Evolutionary conservation across 164 flowering plant genomes (phyloP).

Genomic region (Stephania japonica): DNA sequence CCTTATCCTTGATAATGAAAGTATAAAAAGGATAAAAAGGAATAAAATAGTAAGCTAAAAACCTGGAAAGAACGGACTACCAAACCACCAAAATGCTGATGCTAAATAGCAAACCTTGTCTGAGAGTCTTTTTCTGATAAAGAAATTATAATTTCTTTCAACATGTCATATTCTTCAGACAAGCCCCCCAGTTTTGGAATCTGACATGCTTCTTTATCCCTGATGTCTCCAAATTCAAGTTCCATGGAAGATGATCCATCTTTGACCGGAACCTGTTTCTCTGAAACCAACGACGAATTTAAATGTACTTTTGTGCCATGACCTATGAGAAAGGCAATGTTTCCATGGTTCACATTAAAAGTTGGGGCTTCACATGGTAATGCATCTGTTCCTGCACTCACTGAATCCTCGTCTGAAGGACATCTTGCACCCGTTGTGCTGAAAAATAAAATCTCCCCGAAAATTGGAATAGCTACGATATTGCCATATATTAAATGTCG

Average conservation of each 20-base stretch:
- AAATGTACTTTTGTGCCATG: conserved; percentile 47
- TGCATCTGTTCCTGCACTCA: conserved; percentile 1
- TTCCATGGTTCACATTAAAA: conserved; percentile 15
- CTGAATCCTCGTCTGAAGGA: conserved; percentile 15
- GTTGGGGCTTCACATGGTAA: conserved; percentile 11
- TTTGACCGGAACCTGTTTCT: conserved; percentile 16
- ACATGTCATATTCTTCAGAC: conserved; percentile 56
- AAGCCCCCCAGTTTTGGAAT: conserved; percentile 65
- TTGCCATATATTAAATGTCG: conserved; percentile 65
- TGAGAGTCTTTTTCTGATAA: conserved; percentile 40
- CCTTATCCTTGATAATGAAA: neutral
- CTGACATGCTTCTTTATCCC: conserved; percentile 16
- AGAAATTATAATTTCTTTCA: conserved; percentile 59
- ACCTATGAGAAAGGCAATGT: conserved; percentile 42
- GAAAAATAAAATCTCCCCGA: conserved; percentile 39
- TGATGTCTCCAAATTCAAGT: conserved; percentile 14
- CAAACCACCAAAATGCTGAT: neutral
- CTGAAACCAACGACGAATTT: conserved; percentile 18
- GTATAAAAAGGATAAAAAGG: neutral
- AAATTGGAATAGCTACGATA: conserved; percentile 54
- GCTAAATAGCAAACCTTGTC: conserved; percentile 42
- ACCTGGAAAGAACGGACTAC: neutral
- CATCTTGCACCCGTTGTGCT: conserved; percentile 39
- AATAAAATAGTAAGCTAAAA: neutral
- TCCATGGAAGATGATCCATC: conserved; percentile 15